Conservation (phyloP, 2,329 filamentous ascomycete species). For the Tetracladium maxilliforme region DNA sequence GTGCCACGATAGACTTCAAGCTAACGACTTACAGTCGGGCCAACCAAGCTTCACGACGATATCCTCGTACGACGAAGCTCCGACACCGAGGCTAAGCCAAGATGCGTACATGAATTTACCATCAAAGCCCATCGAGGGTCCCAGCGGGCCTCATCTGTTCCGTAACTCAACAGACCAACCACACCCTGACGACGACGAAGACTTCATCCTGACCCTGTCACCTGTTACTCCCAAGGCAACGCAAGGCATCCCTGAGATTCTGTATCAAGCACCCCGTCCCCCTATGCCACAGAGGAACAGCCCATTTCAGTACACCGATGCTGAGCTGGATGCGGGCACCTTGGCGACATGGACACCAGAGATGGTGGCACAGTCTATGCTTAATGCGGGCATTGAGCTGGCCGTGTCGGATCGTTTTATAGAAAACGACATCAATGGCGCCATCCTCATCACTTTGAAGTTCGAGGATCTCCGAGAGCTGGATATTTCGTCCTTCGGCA, state of each 20-base stretch:
- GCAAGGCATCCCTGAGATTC: conserved; percentile 11
- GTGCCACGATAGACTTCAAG: not conserved
- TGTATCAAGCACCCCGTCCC: conserved; percentile 3
- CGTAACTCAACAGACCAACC: conserved; percentile 47
- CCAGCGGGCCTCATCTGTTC: conserved; percentile 77
- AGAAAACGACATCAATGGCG: conserved; percentile 82
- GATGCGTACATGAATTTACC: conserved; percentile 41
- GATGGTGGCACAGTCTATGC: conserved; percentile 79
- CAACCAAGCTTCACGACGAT: conserved; percentile 72
- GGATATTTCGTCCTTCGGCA: conserved; percentile 67
- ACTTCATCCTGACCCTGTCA: conserved; percentile 50
- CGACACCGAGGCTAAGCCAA: conserved; percentile 54
- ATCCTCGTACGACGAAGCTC: conserved; percentile 73
- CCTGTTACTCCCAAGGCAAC: conserved; percentile 42
- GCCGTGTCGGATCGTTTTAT: conserved; percentile 71
- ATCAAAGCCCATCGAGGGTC: conserved; percentile 58
- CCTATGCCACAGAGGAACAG: conserved; percentile 1
- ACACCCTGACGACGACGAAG: conserved; percentile 32
- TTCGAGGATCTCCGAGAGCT: conserved; percentile 78
- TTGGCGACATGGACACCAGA: conserved; percentile 57
- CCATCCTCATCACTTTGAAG: conserved; percentile 78
- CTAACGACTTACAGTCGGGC: conserved; percentile 35
- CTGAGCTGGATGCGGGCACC: conserved; percentile 37
- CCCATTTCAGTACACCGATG: not conserved
- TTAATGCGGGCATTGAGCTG: conserved; percentile 65